Percentiles rank a stretch among this genome's conserved stretches.
Conservation (phyloP, 257 asterid genomes). For the Salvia miltiorrhiza region DNA sequence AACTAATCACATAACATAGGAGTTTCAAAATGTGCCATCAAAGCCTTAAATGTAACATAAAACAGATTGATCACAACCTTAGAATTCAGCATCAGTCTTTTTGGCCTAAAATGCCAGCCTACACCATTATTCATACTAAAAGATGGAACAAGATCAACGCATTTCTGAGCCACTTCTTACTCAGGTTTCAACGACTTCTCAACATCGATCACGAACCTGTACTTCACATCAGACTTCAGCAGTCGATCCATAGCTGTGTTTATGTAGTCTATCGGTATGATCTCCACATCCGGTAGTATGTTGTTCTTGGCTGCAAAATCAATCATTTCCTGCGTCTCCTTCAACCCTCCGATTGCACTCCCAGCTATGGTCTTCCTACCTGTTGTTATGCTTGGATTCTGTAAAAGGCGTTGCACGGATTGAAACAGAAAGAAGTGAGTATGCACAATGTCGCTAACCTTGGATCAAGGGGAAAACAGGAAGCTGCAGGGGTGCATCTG, state of each 20-base stretch:
- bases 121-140: background rate
- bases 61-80: background rate
- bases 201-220: conserved; percentile 35
- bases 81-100: background rate
- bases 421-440: background rate
- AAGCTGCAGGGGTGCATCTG: conserved; percentile 42
- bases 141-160: background rate
- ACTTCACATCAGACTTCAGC: conserved; percentile 42
- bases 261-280: conserved; percentile 42
- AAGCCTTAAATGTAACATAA: background rate
- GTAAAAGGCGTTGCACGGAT: too few species aligned
- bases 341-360: conserved; percentile 45
- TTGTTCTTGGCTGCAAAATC: conserved; percentile 30
- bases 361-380: conserved; percentile 41
- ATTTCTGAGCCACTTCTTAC: background rate
- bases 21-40: background rate
- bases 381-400: background rate
- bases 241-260: conserved; percentile 59
- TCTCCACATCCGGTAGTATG: conserved; percentile 30
- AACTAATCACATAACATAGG: background rate
- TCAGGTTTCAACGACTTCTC: conserved; percentile 22
- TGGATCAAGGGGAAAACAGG: conserved; percentile 32
- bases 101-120: background rate
- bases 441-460: conserved; percentile 25
- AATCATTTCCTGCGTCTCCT: conserved; percentile 49